Evolutionary conservation across 129 eudicot genomes (phyloP), one percentile per base, ranked within the genome.

Genomic region (Kitagawia praeruptora): DNA sequence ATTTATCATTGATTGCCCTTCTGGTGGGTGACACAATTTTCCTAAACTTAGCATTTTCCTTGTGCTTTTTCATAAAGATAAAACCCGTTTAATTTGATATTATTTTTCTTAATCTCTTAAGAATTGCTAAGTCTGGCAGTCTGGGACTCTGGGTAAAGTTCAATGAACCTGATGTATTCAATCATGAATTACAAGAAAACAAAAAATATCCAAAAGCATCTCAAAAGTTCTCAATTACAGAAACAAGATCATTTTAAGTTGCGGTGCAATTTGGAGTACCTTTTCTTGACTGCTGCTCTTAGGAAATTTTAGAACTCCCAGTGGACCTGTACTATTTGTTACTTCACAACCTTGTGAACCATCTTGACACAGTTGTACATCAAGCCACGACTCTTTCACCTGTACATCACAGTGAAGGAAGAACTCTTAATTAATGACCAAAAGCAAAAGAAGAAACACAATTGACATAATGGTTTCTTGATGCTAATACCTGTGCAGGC

Each of bases 351-450:
- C 89, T 77, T 79, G 81, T 31, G 96, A 88, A 37, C 98, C 99
- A 73, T 85, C 90, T 84, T 87, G 91, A 86, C 99, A 95, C 81
- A 95, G 87, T 75, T 92, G 92, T 76, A 95, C 99, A 87, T 95
- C 86, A 16, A 95, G 97, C 97, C 99, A 92, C 31, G 99, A 95
- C 83, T 92, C 97, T 87, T 90, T 95, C 76, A 95, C 96, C 98
- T 95, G 77, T 71, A 85, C 27, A 31, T 75, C 31, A 48, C 19
- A 58, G 78, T 11, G 25, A 77, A 48, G 58, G 7, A 69, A 83
- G 54, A 19, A 38, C 31, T 38, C 56, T 77, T 25, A 70, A 23
- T 51, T 44, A n/a, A 40, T 51, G 47, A 63, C 27, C 45, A 16
- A 18, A 37, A 40, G 49, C 13, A 16, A 39, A 39, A 74, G 47